Evolutionary conservation across 1,284 basidiomycete genomes (phyloP).

Genomic region (Athelia psychrophila): DNA sequence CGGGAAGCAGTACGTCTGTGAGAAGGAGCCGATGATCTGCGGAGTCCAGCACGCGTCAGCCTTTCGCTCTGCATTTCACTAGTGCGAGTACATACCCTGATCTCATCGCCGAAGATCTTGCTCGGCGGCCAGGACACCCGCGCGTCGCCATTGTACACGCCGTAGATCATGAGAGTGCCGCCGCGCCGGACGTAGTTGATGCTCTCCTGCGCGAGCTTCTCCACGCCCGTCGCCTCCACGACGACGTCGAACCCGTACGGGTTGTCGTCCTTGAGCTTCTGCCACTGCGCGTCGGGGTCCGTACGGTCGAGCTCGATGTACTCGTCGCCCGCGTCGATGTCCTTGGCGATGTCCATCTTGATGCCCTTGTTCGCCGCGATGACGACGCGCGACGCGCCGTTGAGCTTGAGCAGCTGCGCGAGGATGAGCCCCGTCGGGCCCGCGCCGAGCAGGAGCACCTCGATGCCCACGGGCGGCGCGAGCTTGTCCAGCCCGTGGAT

Average conservation of each 20-base stretch:
- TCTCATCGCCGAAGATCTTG: slow-evolving; percentile 86
- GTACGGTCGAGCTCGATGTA: slow-evolving; percentile 81
- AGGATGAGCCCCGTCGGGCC: slow-evolving; percentile 84
- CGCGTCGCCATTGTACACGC: slow-evolving; percentile 74
- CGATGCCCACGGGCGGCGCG: slow-evolving; percentile 71
- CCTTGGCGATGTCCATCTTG: slow-evolving; percentile 80
- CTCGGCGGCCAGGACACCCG: slow-evolving; percentile 80
- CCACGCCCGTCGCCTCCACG: slow-evolving; percentile 83
- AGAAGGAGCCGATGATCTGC: slow-evolving; percentile 84
- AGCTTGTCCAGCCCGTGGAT: slow-evolving; percentile 88
- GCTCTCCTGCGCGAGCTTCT: slow-evolving; percentile 74
- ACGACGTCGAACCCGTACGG: slow-evolving; percentile 89
- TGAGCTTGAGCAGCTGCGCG: slow-evolving; percentile 81
- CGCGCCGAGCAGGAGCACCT: slow-evolving; percentile 76
- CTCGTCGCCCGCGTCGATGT: slow-evolving; percentile 74
- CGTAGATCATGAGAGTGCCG: slow-evolving; percentile 71
- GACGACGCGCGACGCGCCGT: slow-evolving; percentile 74
- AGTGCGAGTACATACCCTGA: slow-evolving; percentile 49
- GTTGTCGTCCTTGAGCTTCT: slow-evolving; percentile 71
- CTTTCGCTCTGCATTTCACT: not conserved
- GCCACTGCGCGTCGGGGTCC: slow-evolving; percentile 79
- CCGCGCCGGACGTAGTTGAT: slow-evolving; percentile 85
- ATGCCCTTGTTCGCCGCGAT: slow-evolving; percentile 84
- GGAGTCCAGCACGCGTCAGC: too few relatives aligned
- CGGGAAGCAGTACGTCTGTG: slow-evolving; percentile 85